phyloP scores from a whole-genome alignment of 2,329 filamentous ascomycete genomes.

The Neofusicoccum sp. region DNA sequence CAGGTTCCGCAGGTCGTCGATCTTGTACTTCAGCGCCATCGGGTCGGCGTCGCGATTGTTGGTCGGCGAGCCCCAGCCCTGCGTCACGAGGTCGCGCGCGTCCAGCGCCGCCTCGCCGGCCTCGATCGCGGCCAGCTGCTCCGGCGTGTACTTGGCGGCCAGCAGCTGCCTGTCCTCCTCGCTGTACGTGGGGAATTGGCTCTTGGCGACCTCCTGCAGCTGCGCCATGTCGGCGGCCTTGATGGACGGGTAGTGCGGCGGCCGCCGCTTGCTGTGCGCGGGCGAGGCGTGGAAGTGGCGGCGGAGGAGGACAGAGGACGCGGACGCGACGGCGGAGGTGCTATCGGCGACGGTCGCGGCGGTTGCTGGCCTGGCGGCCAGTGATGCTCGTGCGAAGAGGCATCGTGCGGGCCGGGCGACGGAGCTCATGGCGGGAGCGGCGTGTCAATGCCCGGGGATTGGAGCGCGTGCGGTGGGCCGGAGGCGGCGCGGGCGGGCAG shows the following conservation, averaged over 20 bases:
- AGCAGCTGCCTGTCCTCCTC: slow-evolving; percentile 63
- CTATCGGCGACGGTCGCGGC: slow-evolving; percentile 19
- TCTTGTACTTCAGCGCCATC: slow-evolving; percentile 57
- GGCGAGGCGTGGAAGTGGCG: slow-evolving; percentile 43
- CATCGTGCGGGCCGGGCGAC: slow-evolving; percentile 43
- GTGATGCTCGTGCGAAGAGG: slow-evolving; percentile 36
- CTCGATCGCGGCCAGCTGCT: slow-evolving; percentile 78
- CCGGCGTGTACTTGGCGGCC: slow-evolving; percentile 68
- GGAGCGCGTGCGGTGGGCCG: neutral
- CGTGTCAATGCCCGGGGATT: slow-evolving; percentile 9
- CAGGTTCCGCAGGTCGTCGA: slow-evolving; percentile 78
- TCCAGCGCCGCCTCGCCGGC: slow-evolving; percentile 77
- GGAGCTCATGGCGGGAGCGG: slow-evolving; percentile 36
- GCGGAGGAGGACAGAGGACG: no score
- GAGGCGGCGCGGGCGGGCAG: neutral
- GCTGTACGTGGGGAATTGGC: slow-evolving; percentile 62
- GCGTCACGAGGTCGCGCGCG: slow-evolving; percentile 68
- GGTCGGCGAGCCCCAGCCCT: slow-evolving; percentile 52
- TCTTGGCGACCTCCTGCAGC: slow-evolving; percentile 24
- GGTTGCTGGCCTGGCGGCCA: slow-evolving; percentile 27
- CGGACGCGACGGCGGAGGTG: no score
- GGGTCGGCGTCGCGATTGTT: slow-evolving; percentile 70
- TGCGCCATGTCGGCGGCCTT: slow-evolving; percentile 39
- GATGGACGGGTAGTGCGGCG: slow-evolving; percentile 44
- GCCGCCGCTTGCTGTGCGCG: slow-evolving; percentile 32